Percentiles rank a stretch among this genome's conserved stretches.
Conservation (phyloP, 306 rosid species). For the Leucaena leucocephala region DNA sequence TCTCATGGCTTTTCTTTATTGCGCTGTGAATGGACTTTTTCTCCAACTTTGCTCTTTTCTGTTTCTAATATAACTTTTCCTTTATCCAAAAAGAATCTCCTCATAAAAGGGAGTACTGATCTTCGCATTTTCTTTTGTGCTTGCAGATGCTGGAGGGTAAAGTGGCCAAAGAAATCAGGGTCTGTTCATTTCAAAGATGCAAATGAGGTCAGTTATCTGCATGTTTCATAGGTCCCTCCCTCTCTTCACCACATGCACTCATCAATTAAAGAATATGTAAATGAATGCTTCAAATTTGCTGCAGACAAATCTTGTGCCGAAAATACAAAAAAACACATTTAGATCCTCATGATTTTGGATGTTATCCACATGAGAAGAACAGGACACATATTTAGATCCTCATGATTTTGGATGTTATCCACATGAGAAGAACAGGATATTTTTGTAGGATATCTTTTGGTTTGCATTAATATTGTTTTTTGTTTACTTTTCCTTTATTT, state of each 20-base stretch:
- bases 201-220: conserved; percentile 66
- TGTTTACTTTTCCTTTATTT: background rate
- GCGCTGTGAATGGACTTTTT: background rate
- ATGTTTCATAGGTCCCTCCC: conserved; percentile 25
- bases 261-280: background rate
- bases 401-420: background rate
- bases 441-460: background rate
- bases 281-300: conserved; percentile 17
- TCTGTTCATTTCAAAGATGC: conserved; percentile 80
- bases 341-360: background rate
- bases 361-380: background rate
- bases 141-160: conserved; percentile 94
- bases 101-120: conserved; percentile 10
- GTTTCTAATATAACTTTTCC: background rate
- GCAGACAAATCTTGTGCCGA: background rate
- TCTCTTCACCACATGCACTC: background rate
- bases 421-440: background rate
- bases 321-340: background rate
- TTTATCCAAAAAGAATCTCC: background rate
- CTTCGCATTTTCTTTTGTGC: conserved; percentile 12
- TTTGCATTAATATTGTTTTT: background rate
- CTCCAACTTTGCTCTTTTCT: background rate
- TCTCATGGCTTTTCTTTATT: background rate
- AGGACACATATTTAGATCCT: background rate
- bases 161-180: conserved; percentile 78